These are phyloP conservation scores for Pichia nakasei DNA, from an alignment of 805 yeast genomes.

Conservation along the genomic window DNA sequence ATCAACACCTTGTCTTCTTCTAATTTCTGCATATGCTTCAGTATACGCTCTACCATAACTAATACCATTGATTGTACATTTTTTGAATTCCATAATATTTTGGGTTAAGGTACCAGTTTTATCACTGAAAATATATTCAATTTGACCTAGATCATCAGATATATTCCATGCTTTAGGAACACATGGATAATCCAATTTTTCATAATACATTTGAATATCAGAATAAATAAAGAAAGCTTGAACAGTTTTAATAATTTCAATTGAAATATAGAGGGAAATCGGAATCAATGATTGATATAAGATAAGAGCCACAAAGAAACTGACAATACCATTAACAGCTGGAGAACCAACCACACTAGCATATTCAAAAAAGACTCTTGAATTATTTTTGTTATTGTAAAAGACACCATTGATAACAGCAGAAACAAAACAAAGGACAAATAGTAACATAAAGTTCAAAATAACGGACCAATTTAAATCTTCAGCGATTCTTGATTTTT, in stretches of 20 bases:
- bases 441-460: conserved; percentile 55
- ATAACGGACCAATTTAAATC: conserved; percentile 65
- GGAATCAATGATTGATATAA: conserved; percentile 76
- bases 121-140: conserved; percentile 77
- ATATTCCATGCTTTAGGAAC: conserved; percentile 81
- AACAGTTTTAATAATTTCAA: conserved; percentile 74
- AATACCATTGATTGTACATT: conserved; percentile 65
- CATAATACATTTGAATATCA: conserved; percentile 65
- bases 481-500: conserved; percentile 62
- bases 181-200: conserved; percentile 66
- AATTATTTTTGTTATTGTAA: conserved; percentile 37
- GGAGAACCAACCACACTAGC: conserved; percentile 62
- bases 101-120: conserved; percentile 82
- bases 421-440: conserved; percentile 57
- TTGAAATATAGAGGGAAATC: conserved; percentile 70
- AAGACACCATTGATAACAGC: conserved; percentile 66
- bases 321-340: conserved; percentile 58
- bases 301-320: conserved; percentile 69
- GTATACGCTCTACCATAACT: conserved; percentile 76
- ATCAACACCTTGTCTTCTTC: conserved; percentile 71
- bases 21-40: conserved; percentile 71
- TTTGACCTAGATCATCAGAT: conserved; percentile 79
- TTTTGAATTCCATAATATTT: conserved; percentile 79
- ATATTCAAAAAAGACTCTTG: conserved; percentile 59
- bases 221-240: conserved; percentile 77